phyloP scores from a whole-genome alignment of 805 yeast genomes.

The Monosporozyma aerobia region DNA sequence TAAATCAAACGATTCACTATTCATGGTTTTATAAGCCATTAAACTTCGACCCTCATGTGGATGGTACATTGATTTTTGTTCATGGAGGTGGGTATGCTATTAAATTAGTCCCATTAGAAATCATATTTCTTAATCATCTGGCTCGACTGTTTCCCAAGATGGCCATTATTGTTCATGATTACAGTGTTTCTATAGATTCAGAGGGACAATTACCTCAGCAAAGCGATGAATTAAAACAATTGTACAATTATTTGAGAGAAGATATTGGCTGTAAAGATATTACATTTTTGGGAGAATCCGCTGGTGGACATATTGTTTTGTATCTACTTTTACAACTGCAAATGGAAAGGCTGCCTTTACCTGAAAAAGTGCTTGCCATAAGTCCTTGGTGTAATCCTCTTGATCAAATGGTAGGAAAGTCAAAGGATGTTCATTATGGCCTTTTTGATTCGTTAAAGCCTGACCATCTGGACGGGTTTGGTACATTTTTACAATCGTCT shows the following conservation, averaged over 20 bases:
- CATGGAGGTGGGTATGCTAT: conserved; percentile 26
- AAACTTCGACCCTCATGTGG: conserved; percentile 10
- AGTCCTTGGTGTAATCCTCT: conserved; percentile 26
- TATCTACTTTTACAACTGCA: conserved; percentile 11
- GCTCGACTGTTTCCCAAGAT: conserved; percentile 8
- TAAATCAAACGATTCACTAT: not conserved
- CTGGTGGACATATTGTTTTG: conserved; percentile 20
- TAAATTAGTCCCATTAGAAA: conserved; percentile 9
- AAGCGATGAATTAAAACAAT: conserved; percentile 8
- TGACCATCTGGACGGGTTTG: conserved; percentile 6
- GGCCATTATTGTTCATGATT: conserved; percentile 15
- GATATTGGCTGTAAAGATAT: conserved; percentile 9
- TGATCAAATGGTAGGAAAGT: conserved; percentile 1
- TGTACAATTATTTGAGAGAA: conserved; percentile 8
- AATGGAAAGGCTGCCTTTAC: conserved; percentile 4
- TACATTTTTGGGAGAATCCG: conserved; percentile 21
- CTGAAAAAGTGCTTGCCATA: conserved; percentile 15
- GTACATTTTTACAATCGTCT: not conserved
- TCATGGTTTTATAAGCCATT: conserved; percentile 10
- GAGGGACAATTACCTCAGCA: conserved; percentile 4
- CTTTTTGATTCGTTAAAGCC: conserved; percentile 10
- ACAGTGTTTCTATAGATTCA: conserved; percentile 8
- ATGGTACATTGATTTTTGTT: conserved; percentile 13
- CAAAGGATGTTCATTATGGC: not conserved
- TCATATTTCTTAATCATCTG: conserved; percentile 11